Evolutionary conservation across 2,329 filamentous ascomycete genomes (phyloP).

Genomic region (Trichophyton verrucosum): DNA sequence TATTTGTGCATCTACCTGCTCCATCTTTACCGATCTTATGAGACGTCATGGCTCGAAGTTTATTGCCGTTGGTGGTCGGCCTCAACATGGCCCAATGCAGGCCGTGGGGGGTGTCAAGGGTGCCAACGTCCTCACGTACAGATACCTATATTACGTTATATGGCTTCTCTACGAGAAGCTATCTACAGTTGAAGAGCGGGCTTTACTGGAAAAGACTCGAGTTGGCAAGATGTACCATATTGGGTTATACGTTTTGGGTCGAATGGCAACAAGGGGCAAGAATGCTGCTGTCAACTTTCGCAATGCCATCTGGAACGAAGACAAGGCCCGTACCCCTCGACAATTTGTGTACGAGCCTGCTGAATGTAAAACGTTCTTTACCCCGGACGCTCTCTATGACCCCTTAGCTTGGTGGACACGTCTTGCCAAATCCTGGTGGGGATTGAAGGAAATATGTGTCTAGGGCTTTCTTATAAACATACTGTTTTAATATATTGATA

Average conservation of each 20-base stretch:
- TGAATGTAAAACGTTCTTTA: constrained; percentile 50
- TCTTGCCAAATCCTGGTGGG: constrained; percentile 40
- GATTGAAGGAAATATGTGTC: constrained; percentile 27
- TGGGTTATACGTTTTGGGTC: constrained; percentile 12
- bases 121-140: constrained; percentile 19
- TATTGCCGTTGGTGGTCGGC: constrained; percentile 48
- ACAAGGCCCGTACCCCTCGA: constrained; percentile 35
- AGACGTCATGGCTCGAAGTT: constrained; percentile 43
- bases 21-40: constrained; percentile 46
- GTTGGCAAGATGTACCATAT: constrained; percentile 10
- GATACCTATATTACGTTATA: constrained; percentile 15
- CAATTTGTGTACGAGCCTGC: constrained; percentile 52
- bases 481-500: too few species aligned
- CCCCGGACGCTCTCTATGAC: constrained; percentile 40
- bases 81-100: constrained; percentile 45
- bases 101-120: constrained; percentile 56
- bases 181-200: constrained; percentile 10
- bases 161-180: neutral
- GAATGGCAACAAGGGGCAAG: constrained; percentile 10
- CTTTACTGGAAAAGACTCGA: constrained; percentile 9
- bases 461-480: neutral
- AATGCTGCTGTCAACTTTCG: constrained; percentile 33
- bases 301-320: constrained; percentile 35
- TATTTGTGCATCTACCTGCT: constrained; percentile 48
- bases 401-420: too few species aligned